Base-by-base conservation (phyloP, 192 early-diverging fungal genomes). In the Obelidium mucronatum region DNA sequence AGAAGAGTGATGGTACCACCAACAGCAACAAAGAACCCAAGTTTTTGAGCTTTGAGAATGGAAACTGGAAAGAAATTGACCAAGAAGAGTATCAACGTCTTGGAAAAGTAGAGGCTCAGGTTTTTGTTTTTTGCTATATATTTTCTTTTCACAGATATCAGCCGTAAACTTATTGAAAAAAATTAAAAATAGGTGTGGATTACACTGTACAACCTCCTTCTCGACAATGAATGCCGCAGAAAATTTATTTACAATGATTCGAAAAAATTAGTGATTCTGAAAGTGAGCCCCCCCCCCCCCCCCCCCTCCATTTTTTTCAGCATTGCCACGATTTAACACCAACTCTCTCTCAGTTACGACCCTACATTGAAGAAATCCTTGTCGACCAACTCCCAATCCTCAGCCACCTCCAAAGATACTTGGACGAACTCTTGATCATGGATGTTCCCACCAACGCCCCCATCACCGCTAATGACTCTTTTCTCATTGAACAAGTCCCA, bases 361-460 rank as follows among this genome's bases (percentile, higher is more conserved):
- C 53, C 17, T 84, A 81, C 60, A 59, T 88, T 5, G 81, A 74
- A 13, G 73, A 77, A 55, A 72, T 76, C 19, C 40, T 83, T 17
- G 77, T 85, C 2, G 84, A 88, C 55, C 87, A 88, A 61, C 65
- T 88, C 4, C 84, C 87, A 0, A 42, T 77, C 6, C 80, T 88
- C 28, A 66, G 44, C 3, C 70, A 80, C 40, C 63, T 88, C 17
- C 80, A 79, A 40, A 75, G 87, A 26, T 77, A 84, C 71, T 67
- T 88, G 11, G 83, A 85, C 37, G 83, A 88, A 69, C 79, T 88
- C 2, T 63, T 78, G 8, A 76, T 88, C 26, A 78, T 81, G 44
- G 70, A 76, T 28, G 44, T 80, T 2, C 76, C 83, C 6, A 74
- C 60, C 24, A 37, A 35, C 33, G 58, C n/a, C 39, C 24, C 31